A percentile compares a stretch with the other conserved stretches of the same genome.
Conservation (phyloP, 495 filamentous ascomycete species). For the Xylaria grammica region DNA sequence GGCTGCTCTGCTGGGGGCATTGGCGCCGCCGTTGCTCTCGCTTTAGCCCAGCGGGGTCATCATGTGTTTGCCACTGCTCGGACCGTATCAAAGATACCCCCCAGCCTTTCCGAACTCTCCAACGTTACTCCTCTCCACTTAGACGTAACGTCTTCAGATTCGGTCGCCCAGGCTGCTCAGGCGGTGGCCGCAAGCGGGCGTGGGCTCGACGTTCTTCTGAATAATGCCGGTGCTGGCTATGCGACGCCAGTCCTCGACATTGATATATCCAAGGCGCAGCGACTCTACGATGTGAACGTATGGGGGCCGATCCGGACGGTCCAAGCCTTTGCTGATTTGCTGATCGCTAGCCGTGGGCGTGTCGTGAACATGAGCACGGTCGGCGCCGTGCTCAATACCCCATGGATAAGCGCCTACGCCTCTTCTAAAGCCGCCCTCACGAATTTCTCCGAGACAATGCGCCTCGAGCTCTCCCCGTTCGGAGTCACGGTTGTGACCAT, state of each 20-base stretch:
- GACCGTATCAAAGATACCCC: constrained; percentile 37
- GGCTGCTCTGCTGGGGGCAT: constrained; percentile 55
- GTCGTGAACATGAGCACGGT: constrained; percentile 33
- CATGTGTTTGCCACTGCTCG: constrained; percentile 52
- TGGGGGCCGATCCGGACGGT: constrained; percentile 53
- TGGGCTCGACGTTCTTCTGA: constrained; percentile 55
- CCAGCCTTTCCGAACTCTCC: constrained; percentile 20
- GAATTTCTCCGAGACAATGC: constrained; percentile 36
- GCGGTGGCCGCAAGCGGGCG: constrained; percentile 28
- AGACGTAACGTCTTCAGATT: constrained; percentile 26
- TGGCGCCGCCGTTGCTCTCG: constrained; percentile 42
- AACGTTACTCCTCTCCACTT: constrained; percentile 35
- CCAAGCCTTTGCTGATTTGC: constrained; percentile 55
- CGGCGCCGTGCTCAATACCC: neutral
- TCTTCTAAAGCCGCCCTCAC: constrained; percentile 40
- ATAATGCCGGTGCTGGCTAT: constrained; percentile 54
- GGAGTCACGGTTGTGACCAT: constrained; percentile 37
- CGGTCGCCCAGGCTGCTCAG: constrained; percentile 20
- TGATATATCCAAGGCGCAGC: constrained; percentile 45
- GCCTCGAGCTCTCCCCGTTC: constrained; percentile 42
- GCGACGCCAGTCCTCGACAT: constrained; percentile 51
- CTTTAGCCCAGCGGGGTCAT: constrained; percentile 29
- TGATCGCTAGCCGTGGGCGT: constrained; percentile 49
- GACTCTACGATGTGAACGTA: constrained; percentile 59
- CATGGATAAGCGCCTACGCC: constrained; percentile 33